Base-by-base conservation (phyloP, 306 rosid genomes). In the Cucumis melo region DNA sequence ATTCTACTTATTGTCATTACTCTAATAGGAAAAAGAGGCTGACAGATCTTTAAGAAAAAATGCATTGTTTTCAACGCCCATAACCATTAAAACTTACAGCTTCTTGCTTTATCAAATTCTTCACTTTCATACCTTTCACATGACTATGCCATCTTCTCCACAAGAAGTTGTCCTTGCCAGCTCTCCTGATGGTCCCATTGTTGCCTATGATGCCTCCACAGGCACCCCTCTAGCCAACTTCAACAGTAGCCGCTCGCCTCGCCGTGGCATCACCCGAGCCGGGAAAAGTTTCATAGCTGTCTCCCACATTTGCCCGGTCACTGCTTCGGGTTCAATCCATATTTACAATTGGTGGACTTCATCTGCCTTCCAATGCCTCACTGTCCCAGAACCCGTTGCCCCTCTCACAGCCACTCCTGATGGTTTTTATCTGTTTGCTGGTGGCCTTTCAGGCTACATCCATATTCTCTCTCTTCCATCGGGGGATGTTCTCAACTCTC, bases 301-400 rank as follows among this genome's bases (percentile, higher is more conserved):
- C 24, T 84, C 91, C 4, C 89, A 91, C 48, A 89, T 93, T 65
- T 87, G 87, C 36, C 68, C 89, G 0, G 63, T 81, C 73, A 85
- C 90, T 1, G 89, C 83, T 7, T 75, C 81, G 24, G 89, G 89
- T n/a, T 93, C 89, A 10, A 81, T 93, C 75, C 86, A 85, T 75
- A 78, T 90, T 23, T 92, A 90, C 65, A 90, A 86, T 53, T 89
- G 96, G 98, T 80, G 81, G 76, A 77, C 83, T 58, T 72, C 91
- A 12, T 70, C 80, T 2, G 80, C 80, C 50, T 89, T 89, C 34
- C 78, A 78, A 13, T 84, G 78, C 44, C 74, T 90, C 42, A 81
- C 86, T 11, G 78, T 89, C 24, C 91, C 88, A 0, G 98, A 92
- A 38, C 87, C 87, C 0, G 86, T 87, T 15, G 92, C 91, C 7